A percentile compares a stretch with the other conserved stretches of the same genome.
phyloP scores from a whole-genome alignment of 1,284 basidiomycete genomes.

The Earliella scabrosa region DNA sequence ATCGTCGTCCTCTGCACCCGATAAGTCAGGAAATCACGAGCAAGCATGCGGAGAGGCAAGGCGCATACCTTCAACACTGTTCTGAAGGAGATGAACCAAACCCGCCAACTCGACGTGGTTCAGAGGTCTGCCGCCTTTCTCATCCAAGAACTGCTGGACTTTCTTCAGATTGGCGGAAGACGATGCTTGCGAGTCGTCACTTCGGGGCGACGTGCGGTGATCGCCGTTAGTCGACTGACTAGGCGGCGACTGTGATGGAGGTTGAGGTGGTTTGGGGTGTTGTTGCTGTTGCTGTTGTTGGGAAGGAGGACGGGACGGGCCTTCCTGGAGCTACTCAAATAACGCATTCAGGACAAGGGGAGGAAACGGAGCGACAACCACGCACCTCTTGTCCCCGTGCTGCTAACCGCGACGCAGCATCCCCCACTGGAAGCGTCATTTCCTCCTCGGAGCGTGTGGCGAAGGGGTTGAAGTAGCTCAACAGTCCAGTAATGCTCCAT shows the following conservation, averaged over 20 bases:
- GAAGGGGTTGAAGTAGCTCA: constrained; percentile 30
- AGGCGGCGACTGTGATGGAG: constrained; percentile 14
- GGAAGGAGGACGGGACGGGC: neutral
- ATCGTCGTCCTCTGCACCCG: constrained; percentile 29
- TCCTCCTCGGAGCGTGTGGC: constrained; percentile 9
- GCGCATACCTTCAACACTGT: constrained; percentile 43
- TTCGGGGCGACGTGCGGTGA: constrained; percentile 19
- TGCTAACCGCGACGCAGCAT: constrained; percentile 15
- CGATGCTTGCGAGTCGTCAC: constrained; percentile 17
- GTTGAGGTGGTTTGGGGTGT: constrained; percentile 3
- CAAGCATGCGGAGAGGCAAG: neutral
- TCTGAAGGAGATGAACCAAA: constrained; percentile 54
- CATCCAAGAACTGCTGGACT: constrained; percentile 28
- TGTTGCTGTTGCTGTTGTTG: neutral
- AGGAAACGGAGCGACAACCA: neutral
- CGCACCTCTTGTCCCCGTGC: constrained; percentile 21
- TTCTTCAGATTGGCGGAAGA: constrained; percentile 23
- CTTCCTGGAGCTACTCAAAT: neutral
- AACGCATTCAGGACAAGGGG: neutral
- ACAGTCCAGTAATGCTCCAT: constrained; percentile 26
- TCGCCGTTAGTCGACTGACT: constrained; percentile 10
- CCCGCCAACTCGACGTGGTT: constrained; percentile 56
- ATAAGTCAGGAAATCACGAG: neutral
- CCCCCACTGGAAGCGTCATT: constrained; percentile 3
- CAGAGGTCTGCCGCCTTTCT: constrained; percentile 26